Percentiles rank a stretch among this genome's conserved stretches.
These are phyloP conservation scores for Monilinia fructicola DNA, from an alignment of 2,329 filamentous ascomycete genomes.

Conservation along the genomic window DNA sequence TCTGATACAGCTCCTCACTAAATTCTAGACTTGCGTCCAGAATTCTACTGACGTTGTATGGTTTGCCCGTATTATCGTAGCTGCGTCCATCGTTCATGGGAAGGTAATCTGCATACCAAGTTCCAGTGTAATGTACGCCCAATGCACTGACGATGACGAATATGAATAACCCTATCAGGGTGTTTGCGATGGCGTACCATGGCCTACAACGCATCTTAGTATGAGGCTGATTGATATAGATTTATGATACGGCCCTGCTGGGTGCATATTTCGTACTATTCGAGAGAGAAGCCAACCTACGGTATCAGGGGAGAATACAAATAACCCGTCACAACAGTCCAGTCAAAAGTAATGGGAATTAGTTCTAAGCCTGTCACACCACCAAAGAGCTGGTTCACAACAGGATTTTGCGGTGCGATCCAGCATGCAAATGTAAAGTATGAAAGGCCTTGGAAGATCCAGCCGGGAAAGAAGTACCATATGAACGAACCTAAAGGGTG, in stretches of 20 bases:
- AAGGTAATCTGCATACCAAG: constrained; percentile 62
- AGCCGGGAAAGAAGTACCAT: constrained; percentile 56
- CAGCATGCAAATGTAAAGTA: constrained; percentile 73
- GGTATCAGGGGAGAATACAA: too few species aligned
- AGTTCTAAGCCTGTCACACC: constrained; percentile 64
- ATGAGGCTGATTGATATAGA: too few species aligned
- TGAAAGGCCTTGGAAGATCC: constrained; percentile 50
- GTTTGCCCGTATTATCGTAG: constrained; percentile 53
- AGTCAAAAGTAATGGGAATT: constrained; percentile 73
- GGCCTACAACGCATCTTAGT: too few species aligned
- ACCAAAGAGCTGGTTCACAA: constrained; percentile 73
- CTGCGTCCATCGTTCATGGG: constrained; percentile 48
- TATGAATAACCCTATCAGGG: too few species aligned
- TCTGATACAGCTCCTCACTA: constrained; percentile 58
- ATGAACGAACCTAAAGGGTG: too few species aligned
- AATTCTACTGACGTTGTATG: constrained; percentile 62
- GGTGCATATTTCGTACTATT: too few species aligned
- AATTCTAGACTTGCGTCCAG: constrained; percentile 57
- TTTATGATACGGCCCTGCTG: too few species aligned
- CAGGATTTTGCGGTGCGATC: constrained; percentile 65
- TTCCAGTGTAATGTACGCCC: constrained; percentile 23
- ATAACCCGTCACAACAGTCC: constrained; percentile 58
- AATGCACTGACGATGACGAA: too few species aligned
- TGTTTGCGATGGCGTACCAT: too few species aligned
- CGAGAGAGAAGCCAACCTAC: too few species aligned